Conservation (phyloP, 2,329 filamentous ascomycete genomes). For the Fusarium sterilihyphosum region DNA sequence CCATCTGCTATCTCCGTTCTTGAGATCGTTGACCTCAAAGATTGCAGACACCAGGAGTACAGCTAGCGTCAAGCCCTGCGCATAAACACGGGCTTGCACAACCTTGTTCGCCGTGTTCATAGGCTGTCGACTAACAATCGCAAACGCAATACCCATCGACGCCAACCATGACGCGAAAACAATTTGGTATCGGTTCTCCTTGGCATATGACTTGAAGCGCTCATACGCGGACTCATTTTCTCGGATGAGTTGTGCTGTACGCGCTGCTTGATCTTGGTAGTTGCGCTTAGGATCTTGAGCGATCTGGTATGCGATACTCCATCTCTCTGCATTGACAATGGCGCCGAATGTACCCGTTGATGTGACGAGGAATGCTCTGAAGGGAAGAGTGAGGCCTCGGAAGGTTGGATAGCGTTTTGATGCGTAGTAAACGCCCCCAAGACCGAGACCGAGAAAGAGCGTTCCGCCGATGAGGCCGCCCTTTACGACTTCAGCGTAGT, state of each 20-base stretch:
- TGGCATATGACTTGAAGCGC: constrained; percentile 76
- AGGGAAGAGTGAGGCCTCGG: constrained; percentile 83
- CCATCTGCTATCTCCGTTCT: constrained; percentile 79
- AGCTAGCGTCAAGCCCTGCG: constrained; percentile 86
- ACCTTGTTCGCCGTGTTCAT: constrained; percentile 84
- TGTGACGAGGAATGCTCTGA: constrained; percentile 89
- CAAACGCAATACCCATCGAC: constrained; percentile 79
- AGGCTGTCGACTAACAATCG: constrained; percentile 79
- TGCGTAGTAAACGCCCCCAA: constrained; percentile 72
- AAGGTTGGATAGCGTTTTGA: constrained; percentile 79
- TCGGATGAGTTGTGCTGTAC: constrained; percentile 64
- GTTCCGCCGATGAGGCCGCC: constrained; percentile 80
- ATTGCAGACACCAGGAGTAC: constrained; percentile 84
- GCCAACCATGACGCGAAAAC: constrained; percentile 89
- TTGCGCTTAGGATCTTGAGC: constrained; percentile 72
- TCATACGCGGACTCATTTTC: constrained; percentile 66
- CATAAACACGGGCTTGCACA: constrained; percentile 94
- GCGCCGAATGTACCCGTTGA: constrained; percentile 84
- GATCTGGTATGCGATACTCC: constrained; percentile 71
- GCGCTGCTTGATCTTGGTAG: constrained; percentile 72
- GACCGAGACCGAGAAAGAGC: constrained; percentile 73
- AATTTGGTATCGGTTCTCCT: constrained; percentile 85
- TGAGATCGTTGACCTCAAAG: constrained; percentile 82
- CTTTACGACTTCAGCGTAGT: constrained; percentile 83
- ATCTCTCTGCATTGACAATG: constrained; percentile 87